phyloP scores from a whole-genome alignment of 2,329 filamentous ascomycete species.

The Chaetothyriales sp. region DNA sequence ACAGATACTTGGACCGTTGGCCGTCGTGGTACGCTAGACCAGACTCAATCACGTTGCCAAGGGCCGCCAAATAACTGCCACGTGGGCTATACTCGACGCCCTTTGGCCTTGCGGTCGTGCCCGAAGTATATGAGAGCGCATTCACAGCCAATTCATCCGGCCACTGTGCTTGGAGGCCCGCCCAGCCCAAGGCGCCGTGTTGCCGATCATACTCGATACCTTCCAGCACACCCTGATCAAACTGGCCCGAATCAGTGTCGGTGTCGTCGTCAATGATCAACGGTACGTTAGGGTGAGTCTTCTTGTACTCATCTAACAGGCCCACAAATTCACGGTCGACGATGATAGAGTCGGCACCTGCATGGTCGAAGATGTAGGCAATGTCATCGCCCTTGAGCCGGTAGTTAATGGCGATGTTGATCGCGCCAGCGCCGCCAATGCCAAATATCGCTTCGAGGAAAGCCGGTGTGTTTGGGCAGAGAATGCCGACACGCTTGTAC shows the following conservation, averaged over 20 bases:
- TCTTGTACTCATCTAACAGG: conserved; percentile 54
- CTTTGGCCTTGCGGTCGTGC: conserved; percentile 82
- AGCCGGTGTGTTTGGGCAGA: conserved; percentile 85
- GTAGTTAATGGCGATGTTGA: conserved; percentile 63
- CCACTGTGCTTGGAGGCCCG: conserved; percentile 55
- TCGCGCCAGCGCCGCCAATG: conserved; percentile 64
- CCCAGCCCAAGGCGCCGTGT: conserved; percentile 61
- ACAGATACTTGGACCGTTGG: conserved; percentile 62
- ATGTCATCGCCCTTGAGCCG: conserved; percentile 73
- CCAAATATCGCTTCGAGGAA: conserved; percentile 87
- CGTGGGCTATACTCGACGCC: conserved; percentile 87
- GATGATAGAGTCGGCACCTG: conserved; percentile 75
- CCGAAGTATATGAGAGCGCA: conserved; percentile 84
- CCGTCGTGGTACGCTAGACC: conserved; percentile 59
- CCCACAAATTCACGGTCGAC: conserved; percentile 67
- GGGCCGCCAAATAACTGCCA: conserved; percentile 67
- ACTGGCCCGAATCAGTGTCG: conserved; percentile 63
- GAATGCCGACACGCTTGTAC: conserved; percentile 65
- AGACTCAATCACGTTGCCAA: conserved; percentile 80
- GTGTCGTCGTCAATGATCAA: conserved; percentile 76
- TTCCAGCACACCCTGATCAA: conserved; percentile 70
- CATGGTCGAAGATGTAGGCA: conserved; percentile 76
- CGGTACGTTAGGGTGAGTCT: conserved; percentile 48
- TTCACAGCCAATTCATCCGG: conserved; percentile 67
- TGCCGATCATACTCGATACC: conserved; percentile 58